These are phyloP conservation scores for Colletotrichum tamarilloi DNA, from an alignment of 2,329 filamentous ascomycete species.

Conservation along the genomic window DNA sequence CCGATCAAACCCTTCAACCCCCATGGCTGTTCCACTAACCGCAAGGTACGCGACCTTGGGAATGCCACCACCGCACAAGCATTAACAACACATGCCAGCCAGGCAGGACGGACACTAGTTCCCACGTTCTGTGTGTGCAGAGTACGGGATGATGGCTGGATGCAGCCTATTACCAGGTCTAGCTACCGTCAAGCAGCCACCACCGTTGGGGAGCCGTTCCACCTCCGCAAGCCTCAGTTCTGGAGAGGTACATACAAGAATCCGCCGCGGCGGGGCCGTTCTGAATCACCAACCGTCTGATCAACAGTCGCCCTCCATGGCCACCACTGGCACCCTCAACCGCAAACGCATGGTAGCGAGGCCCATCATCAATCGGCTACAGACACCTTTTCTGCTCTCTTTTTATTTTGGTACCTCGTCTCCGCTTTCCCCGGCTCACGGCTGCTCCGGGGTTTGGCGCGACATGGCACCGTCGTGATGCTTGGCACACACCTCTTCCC, in stretches of 20 bases:
- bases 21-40: slow-evolving; percentile 1
- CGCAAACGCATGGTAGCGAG: slow-evolving; percentile 22
- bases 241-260: background rate
- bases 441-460: slow-evolving; percentile 30
- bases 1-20: slow-evolving; percentile 20
- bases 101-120: background rate
- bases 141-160: background rate
- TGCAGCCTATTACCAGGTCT: background rate
- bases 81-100: background rate
- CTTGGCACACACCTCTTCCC: slow-evolving; percentile 20
- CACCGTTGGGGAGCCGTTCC: background rate
- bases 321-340: slow-evolving; percentile 25
- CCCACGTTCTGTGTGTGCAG: background rate
- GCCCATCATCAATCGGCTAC: slow-evolving; percentile 27
- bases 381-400: background rate
- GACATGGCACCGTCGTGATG: slow-evolving; percentile 30
- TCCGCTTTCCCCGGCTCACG: slow-evolving; percentile 26
- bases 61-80: background rate
- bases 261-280: slow-evolving; percentile 19
- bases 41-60: background rate
- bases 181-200: background rate
- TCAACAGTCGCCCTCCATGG: slow-evolving; percentile 23
- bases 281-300: slow-evolving; percentile 34
- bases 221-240: background rate
- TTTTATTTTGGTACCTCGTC: slow-evolving; percentile 27